Percentiles rank a stretch among this genome's conserved stretches.
These are phyloP conservation scores for Acanthamoeba rhysodes DNA, from an alignment of 208 protist species.

Conservation along the genomic window DNA sequence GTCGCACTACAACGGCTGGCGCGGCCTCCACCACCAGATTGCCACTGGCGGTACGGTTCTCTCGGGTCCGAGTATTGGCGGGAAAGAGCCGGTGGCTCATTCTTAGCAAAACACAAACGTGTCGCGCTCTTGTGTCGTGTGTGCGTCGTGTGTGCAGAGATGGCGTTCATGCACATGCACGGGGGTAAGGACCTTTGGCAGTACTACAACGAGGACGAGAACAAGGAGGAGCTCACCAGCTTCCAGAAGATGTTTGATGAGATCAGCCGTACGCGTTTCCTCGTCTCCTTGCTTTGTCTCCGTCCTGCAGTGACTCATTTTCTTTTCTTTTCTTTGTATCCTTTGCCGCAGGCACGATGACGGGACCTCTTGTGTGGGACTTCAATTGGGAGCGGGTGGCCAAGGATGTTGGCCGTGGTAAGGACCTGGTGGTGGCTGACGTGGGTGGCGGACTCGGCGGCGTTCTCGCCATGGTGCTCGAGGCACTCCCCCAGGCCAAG, in stretches of 20 bases:
- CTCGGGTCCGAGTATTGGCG: neutral
- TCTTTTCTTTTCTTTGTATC: neutral
- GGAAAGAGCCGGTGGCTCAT: neutral
- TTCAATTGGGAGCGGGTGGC: slow-evolving; percentile 53
- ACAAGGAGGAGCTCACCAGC: slow-evolving; percentile 60
- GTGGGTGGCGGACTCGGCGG: slow-evolving; percentile 67
- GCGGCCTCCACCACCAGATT: slow-evolving; percentile 45
- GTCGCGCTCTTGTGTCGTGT: neutral
- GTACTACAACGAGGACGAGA: slow-evolving; percentile 45
- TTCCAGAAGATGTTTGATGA: slow-evolving; percentile 62
- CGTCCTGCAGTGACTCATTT: neutral
- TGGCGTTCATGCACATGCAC: slow-evolving; percentile 67
- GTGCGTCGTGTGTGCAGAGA: neutral
- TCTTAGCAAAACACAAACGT: neutral
- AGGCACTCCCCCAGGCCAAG: slow-evolving; percentile 39
- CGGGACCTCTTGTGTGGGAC: slow-evolving; percentile 60
- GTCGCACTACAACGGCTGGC: slow-evolving; percentile 68
- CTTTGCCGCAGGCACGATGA: slow-evolving; percentile 24
- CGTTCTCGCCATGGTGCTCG: slow-evolving; percentile 60
- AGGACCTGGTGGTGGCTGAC: slow-evolving; percentile 53
- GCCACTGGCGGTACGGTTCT: neutral
- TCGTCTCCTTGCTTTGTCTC: neutral
- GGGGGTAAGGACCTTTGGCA: slow-evolving; percentile 52
- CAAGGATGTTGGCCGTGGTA: neutral
- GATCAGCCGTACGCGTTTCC: slow-evolving; percentile 9